These are phyloP conservation scores for Curvularia sp. DNA, from an alignment of 2,329 filamentous ascomycete species.

Conservation along the genomic window DNA sequence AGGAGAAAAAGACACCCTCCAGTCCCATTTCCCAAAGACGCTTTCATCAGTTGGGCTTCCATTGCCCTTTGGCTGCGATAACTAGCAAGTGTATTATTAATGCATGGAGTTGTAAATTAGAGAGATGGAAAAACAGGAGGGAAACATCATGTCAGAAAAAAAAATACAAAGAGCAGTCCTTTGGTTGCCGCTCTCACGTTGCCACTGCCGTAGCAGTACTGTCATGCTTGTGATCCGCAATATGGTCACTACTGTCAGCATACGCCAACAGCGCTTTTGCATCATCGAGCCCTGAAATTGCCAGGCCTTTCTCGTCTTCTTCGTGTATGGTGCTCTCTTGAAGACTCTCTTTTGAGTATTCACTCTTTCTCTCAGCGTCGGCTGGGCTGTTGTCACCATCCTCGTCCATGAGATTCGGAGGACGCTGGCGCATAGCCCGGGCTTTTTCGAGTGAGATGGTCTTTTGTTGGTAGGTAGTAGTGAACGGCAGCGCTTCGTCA, in stretches of 20 bases:
- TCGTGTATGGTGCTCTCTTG: constrained; percentile 47
- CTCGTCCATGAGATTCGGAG: constrained; percentile 80
- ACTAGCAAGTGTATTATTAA: constrained; percentile 5
- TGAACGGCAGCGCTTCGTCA: constrained; percentile 77
- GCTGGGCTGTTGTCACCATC: constrained; percentile 43
- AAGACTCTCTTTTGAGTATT: constrained; percentile 45
- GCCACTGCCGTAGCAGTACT: constrained; percentile 14
- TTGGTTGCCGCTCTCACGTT: neutral
- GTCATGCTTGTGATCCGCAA: constrained; percentile 16
- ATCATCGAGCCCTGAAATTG: constrained; percentile 48
- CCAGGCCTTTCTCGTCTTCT: constrained; percentile 49
- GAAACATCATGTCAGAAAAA: neutral
- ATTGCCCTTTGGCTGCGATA: neutral
- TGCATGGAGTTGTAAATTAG: constrained; percentile 1
- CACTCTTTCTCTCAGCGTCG: constrained; percentile 39
- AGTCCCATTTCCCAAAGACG: neutral
- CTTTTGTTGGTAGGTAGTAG: constrained; percentile 94
- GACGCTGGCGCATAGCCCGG: constrained; percentile 83
- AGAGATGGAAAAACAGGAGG: neutral
- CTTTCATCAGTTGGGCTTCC: neutral
- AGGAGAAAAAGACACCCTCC: neutral
- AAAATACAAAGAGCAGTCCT: neutral
- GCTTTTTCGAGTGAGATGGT: constrained; percentile 93
- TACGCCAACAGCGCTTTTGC: constrained; percentile 46
- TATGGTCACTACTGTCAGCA: constrained; percentile 34